These are phyloP conservation scores for Monosporascus sp. DNA, from an alignment of 2,329 filamentous ascomycete species.

Conservation along the genomic window DNA sequence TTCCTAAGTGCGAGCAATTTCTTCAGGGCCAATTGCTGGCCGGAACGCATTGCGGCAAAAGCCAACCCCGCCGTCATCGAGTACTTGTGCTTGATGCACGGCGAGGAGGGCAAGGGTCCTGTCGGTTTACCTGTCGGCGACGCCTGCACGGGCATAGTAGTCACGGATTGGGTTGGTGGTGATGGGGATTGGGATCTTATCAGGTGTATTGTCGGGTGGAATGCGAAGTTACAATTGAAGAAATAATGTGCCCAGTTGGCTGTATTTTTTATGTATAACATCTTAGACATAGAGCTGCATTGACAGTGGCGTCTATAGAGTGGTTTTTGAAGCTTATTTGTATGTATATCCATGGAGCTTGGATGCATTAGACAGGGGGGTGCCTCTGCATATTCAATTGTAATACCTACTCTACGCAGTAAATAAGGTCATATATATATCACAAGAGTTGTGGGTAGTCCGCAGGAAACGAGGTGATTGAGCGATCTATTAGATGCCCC, in stretches of 20 bases:
- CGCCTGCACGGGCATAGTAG: constrained; percentile 78
- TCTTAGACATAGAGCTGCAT: too few species aligned
- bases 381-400: too few species aligned
- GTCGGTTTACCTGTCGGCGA: constrained; percentile 54
- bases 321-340: too few species aligned
- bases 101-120: constrained; percentile 44
- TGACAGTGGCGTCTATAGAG: too few species aligned
- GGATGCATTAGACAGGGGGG: too few species aligned
- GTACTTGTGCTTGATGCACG: constrained; percentile 56
- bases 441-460: too few species aligned
- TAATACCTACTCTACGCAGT: too few species aligned
- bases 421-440: too few species aligned
- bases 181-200: constrained; percentile 88
- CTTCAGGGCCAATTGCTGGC: constrained; percentile 89
- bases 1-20: constrained; percentile 91
- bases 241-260: not conserved
- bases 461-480: too few species aligned
- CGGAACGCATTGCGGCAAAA: constrained; percentile 81
- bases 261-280: constrained; percentile 1
- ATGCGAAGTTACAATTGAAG: constrained; percentile 58
- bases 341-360: too few species aligned
- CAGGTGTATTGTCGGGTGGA: constrained; percentile 85
- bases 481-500: too few species aligned
- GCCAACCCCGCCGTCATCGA: constrained; percentile 73
- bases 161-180: constrained; percentile 89